phyloP scores from a whole-genome alignment of 208 protist species.

The Leishmania tarentolae region DNA sequence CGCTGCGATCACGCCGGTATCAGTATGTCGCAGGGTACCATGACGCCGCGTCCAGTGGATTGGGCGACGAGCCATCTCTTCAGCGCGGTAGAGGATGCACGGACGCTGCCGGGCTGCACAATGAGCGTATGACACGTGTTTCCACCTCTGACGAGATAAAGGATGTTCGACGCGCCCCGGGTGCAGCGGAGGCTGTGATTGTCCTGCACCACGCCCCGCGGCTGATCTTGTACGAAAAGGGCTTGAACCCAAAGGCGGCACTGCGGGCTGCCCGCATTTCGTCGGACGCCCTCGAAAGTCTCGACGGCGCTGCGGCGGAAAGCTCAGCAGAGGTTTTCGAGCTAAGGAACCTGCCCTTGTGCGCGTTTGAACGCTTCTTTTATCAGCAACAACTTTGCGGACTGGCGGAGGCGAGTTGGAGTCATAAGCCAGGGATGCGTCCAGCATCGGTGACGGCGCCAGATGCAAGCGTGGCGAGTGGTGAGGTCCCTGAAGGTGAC shows the following conservation, averaged over 20 bases:
- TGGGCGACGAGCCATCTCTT: background rate
- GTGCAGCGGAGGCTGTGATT: slow-evolving; percentile 28
- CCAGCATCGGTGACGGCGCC: background rate
- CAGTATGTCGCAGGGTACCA: slow-evolving; percentile 3
- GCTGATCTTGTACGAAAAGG: slow-evolving; percentile 46
- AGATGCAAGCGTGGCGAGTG: background rate
- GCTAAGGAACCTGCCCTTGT: slow-evolving; percentile 40
- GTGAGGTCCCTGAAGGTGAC: background rate
- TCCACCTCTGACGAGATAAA: slow-evolving; percentile 31
- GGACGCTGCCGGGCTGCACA: background rate
- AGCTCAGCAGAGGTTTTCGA: slow-evolving; percentile 42
- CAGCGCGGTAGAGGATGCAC: background rate
- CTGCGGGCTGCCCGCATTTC: slow-evolving; percentile 31
- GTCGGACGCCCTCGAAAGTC: slow-evolving; percentile 21
- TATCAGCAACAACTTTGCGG: slow-evolving; percentile 50
- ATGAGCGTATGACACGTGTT: background rate
- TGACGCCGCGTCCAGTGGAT: background rate
- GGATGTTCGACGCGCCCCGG: slow-evolving; percentile 11
- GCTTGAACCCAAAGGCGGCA: slow-evolving; percentile 20
- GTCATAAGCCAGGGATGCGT: background rate
- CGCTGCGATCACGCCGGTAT: slow-evolving; percentile 24
- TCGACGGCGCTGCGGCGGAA: slow-evolving; percentile 36
- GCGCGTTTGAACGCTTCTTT: slow-evolving; percentile 54
- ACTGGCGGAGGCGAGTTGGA: background rate
- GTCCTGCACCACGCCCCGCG: slow-evolving; percentile 65